A percentile compares a stretch with the other conserved stretches of the same genome.
These are phyloP conservation scores for Mimosa bimucronata DNA, from an alignment of 306 rosid species.

Conservation along the genomic window DNA sequence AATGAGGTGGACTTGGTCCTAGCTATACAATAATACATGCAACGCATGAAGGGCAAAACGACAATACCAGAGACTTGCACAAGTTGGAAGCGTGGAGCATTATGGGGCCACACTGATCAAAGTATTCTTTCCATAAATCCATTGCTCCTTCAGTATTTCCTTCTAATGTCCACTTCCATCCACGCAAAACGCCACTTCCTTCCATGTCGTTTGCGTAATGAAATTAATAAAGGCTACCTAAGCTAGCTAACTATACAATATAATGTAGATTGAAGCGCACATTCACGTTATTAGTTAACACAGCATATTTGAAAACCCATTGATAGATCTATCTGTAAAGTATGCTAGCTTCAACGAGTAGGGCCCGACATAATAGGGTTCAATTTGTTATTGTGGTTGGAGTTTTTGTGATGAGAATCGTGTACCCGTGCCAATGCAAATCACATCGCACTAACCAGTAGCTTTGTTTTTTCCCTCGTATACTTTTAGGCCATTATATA, in stretches of 20 bases:
- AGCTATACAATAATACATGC: conserved; percentile 34
- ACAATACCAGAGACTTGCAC: conserved; percentile 34
- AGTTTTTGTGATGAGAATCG: background rate
- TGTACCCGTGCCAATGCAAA: background rate
- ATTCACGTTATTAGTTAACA: too few species aligned
- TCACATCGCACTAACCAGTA: background rate
- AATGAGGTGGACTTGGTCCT: conserved; percentile 42
- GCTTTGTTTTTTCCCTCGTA: background rate
- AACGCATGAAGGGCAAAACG: conserved; percentile 45
- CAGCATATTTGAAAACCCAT: too few species aligned
- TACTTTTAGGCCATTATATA: background rate
- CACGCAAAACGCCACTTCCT: background rate
- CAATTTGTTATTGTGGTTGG: background rate
- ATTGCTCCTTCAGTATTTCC: conserved; percentile 13
- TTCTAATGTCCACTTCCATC: background rate
- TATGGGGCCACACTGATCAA: background rate
- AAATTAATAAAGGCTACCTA: background rate
- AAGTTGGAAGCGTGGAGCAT: conserved; percentile 33
- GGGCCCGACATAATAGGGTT: background rate
- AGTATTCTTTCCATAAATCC: background rate
- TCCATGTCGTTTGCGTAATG: background rate
- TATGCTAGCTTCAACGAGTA: background rate
- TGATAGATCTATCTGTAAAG: background rate
- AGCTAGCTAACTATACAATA: background rate
- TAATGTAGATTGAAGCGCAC: too few species aligned